Conservation (phyloP, 2,329 filamentous ascomycete genomes). For the Colletotrichum sp. region DNA sequence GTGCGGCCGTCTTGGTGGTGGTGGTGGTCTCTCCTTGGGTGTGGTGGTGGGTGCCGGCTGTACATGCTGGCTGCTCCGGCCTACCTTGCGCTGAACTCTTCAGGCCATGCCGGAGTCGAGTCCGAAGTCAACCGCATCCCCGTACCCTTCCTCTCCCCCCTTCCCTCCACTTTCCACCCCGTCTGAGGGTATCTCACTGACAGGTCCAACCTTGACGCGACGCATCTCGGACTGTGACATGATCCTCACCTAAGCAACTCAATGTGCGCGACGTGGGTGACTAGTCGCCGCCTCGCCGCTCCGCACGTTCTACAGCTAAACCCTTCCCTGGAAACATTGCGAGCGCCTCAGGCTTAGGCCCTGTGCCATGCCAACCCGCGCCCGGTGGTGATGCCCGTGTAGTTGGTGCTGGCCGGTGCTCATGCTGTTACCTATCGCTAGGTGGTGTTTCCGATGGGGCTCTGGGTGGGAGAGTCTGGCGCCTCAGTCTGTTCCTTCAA, state of each 20-base stretch:
- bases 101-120: slow-evolving; percentile 23
- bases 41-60: background rate
- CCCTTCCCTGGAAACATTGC: slow-evolving; percentile 19
- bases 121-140: slow-evolving; percentile 28
- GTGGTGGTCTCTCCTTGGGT: background rate
- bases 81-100: slow-evolving; percentile 7
- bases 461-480: background rate
- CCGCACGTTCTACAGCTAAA: slow-evolving; percentile 15
- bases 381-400: background rate
- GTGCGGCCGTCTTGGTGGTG: background rate
- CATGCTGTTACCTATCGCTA: background rate
- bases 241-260: slow-evolving; percentile 20
- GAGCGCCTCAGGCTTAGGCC: slow-evolving; percentile 8
- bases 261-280: background rate
- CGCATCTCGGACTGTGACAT: slow-evolving; percentile 13
- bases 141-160: slow-evolving; percentile 21
- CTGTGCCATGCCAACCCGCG: slow-evolving; percentile 3
- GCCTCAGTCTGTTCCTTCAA: background rate
- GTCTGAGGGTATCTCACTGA: slow-evolving; percentile 13
- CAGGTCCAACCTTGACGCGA: slow-evolving; percentile 14
- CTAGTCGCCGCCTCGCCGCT: slow-evolving; percentile 10
- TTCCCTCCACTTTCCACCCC: slow-evolving; percentile 23
- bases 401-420: background rate
- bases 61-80: background rate
- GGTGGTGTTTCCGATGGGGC: background rate